Evolutionary conservation across 176 grass and related monocot species (phyloP).

Genomic region (Oryza nivara): DNA sequence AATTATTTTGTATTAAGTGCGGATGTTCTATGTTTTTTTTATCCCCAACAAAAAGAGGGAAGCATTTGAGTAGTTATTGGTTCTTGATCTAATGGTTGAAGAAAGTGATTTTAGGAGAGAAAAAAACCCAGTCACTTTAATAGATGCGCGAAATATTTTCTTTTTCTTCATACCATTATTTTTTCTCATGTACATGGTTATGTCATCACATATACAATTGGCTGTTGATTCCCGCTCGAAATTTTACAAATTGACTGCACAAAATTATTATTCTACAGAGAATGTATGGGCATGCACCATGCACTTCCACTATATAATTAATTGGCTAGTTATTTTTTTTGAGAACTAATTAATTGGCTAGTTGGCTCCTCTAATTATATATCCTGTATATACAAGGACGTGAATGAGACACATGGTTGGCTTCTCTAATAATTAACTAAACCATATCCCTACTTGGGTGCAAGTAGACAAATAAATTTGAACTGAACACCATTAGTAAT

Average conservation of each 20-base stretch:
- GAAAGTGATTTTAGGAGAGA: no score
- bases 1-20: background rate
- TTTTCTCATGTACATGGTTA: no score
- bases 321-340: background rate
- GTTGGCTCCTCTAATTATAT: background rate
- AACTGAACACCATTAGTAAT: background rate
- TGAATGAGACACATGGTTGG: background rate
- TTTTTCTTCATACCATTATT: no score
- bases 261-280: no score
- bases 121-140: no score
- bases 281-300: background rate
- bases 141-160: no score
- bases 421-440: background rate
- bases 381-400: background rate
- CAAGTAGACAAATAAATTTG: background rate
- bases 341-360: background rate
- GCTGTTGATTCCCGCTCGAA: no score
- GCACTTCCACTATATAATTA: background rate
- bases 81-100: background rate
- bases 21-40: background rate
- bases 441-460: background rate
- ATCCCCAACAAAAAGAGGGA: background rate
- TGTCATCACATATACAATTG: no score
- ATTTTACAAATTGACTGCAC: no score
- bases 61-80: background rate